A percentile compares a stretch with the other conserved stretches of the same genome.
Conservation (phyloP, 2,329 filamentous ascomycete species). For the Penicillium corylophilum region DNA sequence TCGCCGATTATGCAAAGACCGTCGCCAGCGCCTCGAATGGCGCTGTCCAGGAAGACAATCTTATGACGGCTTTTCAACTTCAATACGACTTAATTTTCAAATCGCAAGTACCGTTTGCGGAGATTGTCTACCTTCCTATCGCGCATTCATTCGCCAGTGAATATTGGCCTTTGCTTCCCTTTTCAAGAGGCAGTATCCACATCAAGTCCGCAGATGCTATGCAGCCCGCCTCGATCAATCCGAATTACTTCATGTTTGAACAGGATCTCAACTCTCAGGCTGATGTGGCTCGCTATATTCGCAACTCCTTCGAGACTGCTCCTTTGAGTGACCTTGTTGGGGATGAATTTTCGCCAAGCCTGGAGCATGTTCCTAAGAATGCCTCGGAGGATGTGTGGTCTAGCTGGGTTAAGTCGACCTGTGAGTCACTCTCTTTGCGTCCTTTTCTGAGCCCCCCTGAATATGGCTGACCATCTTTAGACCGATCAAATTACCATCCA, state of each 20-base stretch:
- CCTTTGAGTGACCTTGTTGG: conserved; percentile 23
- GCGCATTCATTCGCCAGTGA: conserved; percentile 15
- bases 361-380: conserved; percentile 18
- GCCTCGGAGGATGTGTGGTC: conserved; percentile 23
- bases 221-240: conserved; percentile 24
- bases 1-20: conserved; percentile 24
- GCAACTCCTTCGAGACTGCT: conserved; percentile 20
- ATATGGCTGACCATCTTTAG: conserved; percentile 6
- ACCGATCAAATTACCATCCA: conserved; percentile 33
- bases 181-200: conserved; percentile 28
- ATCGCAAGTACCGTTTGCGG: conserved; percentile 23
- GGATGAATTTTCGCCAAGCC: conserved; percentile 25
- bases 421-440: conserved; percentile 16
- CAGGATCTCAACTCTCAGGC: conserved; percentile 22
- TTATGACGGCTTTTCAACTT: conserved; percentile 25
- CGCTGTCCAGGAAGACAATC: conserved; percentile 21
- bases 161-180: conserved; percentile 30
- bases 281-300: conserved; percentile 23
- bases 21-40: conserved; percentile 26
- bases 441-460: not conserved
- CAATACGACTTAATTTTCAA: conserved; percentile 30
- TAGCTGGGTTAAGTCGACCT: conserved; percentile 25
- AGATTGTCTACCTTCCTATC: conserved; percentile 25
- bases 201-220: conserved; percentile 22
- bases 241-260: conserved; percentile 30